These are phyloP conservation scores for Blastomyces emzantsi DNA, from an alignment of 2,329 filamentous ascomycete genomes.

Conservation along the genomic window DNA sequence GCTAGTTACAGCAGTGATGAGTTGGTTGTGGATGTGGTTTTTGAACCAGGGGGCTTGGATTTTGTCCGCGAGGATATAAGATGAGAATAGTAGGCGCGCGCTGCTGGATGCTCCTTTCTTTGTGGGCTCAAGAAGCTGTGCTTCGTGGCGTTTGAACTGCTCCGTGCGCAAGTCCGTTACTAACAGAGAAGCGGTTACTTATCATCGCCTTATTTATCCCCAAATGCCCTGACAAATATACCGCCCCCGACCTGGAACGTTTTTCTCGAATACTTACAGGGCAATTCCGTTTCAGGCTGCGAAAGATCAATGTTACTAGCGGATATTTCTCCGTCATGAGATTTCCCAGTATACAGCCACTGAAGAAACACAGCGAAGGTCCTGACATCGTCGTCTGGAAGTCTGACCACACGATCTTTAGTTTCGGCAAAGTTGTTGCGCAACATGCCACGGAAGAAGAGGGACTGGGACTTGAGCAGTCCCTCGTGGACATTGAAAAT, in stretches of 20 bases:
- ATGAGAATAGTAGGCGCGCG: conserved; percentile 5
- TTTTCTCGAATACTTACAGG: background rate
- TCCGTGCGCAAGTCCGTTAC: background rate
- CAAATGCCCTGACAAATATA: background rate
- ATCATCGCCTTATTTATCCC: background rate
- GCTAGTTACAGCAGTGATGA: background rate
- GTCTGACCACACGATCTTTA: background rate
- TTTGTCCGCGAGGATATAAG: conserved; percentile 6
- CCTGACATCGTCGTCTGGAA: conserved; percentile 3
- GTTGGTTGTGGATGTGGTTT: conserved; percentile 5
- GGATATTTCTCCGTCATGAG: background rate
- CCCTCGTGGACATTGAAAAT: conserved; percentile 6
- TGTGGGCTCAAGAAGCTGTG: background rate
- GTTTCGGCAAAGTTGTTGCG: conserved; percentile 4
- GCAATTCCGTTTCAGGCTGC: background rate
- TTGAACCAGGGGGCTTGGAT: conserved; percentile 8
- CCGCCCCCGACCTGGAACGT: background rate
- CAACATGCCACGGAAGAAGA: conserved; percentile 7
- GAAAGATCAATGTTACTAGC: background rate
- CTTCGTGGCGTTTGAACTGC: background rate
- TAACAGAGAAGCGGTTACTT: background rate
- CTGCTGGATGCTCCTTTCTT: background rate
- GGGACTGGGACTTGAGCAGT: background rate
- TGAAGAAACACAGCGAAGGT: conserved; percentile 6
- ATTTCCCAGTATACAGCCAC: conserved; percentile 6